These are phyloP conservation scores for Phytopythium cucurbitacearum DNA, from an alignment of 352 stramenopile genomes.

Conservation along the genomic window DNA sequence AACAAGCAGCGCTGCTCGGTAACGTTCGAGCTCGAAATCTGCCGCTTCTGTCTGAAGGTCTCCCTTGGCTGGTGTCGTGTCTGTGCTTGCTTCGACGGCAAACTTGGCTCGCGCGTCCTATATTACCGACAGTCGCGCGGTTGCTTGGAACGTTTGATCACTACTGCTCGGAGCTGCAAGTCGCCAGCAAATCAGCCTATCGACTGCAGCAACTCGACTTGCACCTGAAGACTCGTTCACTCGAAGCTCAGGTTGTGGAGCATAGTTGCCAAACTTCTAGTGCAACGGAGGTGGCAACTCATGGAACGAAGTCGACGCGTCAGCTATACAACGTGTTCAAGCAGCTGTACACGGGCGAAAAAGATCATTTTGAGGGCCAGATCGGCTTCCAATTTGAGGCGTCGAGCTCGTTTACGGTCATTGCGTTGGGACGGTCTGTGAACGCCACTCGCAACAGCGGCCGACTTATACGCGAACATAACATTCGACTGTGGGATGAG, in stretches of 20 bases:
- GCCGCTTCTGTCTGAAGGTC: slow-evolving; percentile 53
- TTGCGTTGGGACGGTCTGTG: slow-evolving; percentile 77
- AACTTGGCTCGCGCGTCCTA: slow-evolving; percentile 66
- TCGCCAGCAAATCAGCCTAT: slow-evolving; percentile 57
- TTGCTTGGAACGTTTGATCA: slow-evolving; percentile 67
- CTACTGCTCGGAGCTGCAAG: slow-evolving; percentile 62
- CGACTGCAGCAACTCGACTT: slow-evolving; percentile 62
- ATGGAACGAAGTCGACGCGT: slow-evolving; percentile 36
- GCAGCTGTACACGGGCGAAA: slow-evolving; percentile 85
- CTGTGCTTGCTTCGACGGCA: slow-evolving; percentile 79
- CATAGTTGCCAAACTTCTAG: background rate
- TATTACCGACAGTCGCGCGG: slow-evolving; percentile 59
- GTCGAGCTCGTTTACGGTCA: slow-evolving; percentile 72
- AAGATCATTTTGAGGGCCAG: slow-evolving; percentile 88
- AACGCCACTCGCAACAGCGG: slow-evolving; percentile 64
- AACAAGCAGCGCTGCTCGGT: slow-evolving; percentile 19
- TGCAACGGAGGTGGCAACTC: slow-evolving; percentile 7
- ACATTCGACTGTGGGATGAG: slow-evolving; percentile 84
- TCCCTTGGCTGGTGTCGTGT: slow-evolving; percentile 78
- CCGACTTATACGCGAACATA: slow-evolving; percentile 61
- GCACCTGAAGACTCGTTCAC: slow-evolving; percentile 44
- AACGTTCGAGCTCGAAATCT: slow-evolving; percentile 35
- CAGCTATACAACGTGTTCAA: slow-evolving; percentile 87
- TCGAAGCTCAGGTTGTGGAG: slow-evolving; percentile 69
- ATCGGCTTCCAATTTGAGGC: slow-evolving; percentile 89